A percentile compares a stretch with the other conserved stretches of the same genome.
These are phyloP conservation scores for Dryas integrifolia DNA, from an alignment of 331 rosid species.

Conservation along the genomic window DNA sequence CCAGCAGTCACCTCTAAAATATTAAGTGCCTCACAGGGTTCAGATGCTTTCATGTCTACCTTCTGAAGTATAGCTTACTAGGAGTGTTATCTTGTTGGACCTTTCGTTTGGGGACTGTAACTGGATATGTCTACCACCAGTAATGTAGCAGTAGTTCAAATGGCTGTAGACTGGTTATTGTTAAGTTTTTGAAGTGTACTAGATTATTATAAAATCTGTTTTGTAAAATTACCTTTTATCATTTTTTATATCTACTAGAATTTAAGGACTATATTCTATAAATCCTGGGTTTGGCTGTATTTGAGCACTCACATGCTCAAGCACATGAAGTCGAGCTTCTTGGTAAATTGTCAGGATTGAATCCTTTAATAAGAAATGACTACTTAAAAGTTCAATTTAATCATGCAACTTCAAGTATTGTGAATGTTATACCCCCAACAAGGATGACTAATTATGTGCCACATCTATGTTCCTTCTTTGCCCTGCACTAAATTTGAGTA, in stretches of 20 bases:
- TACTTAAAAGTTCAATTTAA: no score
- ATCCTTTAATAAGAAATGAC: no score
- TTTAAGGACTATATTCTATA: neutral
- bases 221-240: neutral
- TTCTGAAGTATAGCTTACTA: neutral
- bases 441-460: no score
- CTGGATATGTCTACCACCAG: neutral
- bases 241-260: neutral
- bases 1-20: slow-evolving; percentile 69
- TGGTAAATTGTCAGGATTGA: no score
- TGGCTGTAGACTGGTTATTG: slow-evolving; percentile 2
- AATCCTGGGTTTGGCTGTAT: neutral
- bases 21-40: slow-evolving; percentile 27
- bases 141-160: neutral
- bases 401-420: no score
- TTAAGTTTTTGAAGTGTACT: neutral
- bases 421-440: no score
- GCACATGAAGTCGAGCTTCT: no score
- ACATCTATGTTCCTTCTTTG: no score
- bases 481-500: no score
- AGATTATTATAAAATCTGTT: neutral
- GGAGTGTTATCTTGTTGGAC: neutral
- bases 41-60: neutral
- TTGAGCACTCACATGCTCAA: neutral
- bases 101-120: slow-evolving; percentile 4